phyloP scores from a whole-genome alignment of 2,329 filamentous ascomycete species.

The Pseudogymnoascus sp. region DNA sequence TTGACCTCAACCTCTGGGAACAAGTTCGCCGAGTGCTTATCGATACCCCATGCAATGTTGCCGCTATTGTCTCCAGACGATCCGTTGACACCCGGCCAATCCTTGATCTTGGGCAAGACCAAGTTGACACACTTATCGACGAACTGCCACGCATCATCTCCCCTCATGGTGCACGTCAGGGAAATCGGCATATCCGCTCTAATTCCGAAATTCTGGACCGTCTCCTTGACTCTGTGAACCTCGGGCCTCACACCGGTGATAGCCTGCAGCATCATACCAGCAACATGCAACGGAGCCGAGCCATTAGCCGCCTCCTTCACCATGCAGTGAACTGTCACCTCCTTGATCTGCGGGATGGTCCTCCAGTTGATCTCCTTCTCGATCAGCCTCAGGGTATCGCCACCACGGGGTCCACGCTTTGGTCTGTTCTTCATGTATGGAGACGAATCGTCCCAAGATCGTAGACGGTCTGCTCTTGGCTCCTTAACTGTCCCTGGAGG shows the following conservation, averaged over 20 bases:
- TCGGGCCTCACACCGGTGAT: conserved; percentile 71
- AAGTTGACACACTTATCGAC: conserved; percentile 83
- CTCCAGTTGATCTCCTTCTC: conserved; percentile 70
- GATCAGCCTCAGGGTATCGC: conserved; percentile 61
- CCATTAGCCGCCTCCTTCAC: conserved; percentile 62
- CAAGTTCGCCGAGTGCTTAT: conserved; percentile 63
- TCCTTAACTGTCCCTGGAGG: conserved; percentile 63
- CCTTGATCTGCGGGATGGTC: conserved; percentile 75
- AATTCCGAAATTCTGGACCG: conserved; percentile 69
- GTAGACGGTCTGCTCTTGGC: conserved; percentile 58
- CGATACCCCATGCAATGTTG: conserved; percentile 78
- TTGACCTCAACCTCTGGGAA: conserved; percentile 96
- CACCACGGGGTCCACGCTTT: conserved; percentile 74
- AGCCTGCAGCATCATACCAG: conserved; percentile 74
- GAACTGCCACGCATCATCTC: conserved; percentile 82
- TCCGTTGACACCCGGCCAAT: conserved; percentile 76
- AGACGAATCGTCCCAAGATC: conserved; percentile 81
- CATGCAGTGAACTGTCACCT: conserved; percentile 72
- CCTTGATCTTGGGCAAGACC: conserved; percentile 91
- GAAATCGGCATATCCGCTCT: conserved; percentile 63
- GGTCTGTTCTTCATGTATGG: conserved; percentile 93
- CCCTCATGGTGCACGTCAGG: conserved; percentile 68
- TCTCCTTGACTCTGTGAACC: conserved; percentile 61
- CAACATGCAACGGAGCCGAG: conserved; percentile 69
- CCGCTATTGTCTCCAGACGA: conserved; percentile 77